Evolutionary conservation across 176 grass and related monocot species (phyloP), one percentile per base, ranked within the genome.

Genomic region (Chrysopogon serrulatus): DNA sequence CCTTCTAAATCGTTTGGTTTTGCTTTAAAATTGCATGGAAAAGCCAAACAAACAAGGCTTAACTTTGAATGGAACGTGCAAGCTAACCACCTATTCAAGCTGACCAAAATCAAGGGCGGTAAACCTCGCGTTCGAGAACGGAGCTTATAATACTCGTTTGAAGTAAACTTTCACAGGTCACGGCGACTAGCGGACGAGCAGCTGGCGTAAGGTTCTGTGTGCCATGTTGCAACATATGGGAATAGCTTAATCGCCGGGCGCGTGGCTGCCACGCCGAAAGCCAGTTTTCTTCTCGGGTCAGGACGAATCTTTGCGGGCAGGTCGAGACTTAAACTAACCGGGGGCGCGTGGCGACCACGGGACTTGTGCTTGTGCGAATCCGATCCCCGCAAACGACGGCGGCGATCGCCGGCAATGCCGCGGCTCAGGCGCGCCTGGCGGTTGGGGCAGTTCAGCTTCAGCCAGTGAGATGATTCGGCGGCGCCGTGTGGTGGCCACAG

Each of bases 321-420:
- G 15, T 23, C 31, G 32, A 21, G 35, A 76, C 76, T 87, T 87
- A 73, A 85, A 59, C n/a, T 74, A 84, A 26, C 13, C 30, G 31
- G 57, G 68, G 81, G 73, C 87, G 84, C 79, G 87, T 92, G 87
- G 77, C 72, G 13, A 47, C 85, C 93, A 95, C 85, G 63, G 54
- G 66, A 74, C 54, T 57, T 26, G 11, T 43, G 45, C 54, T 40
- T 2, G 21, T 2, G 54, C 32, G 24, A 42, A 65, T 73, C 26
- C 61, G 68, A 71, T 68, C 57, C n/a, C 34, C 37, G 40, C 27
- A 8, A 28, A 44, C 5, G 24, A 59, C 45, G 71, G 8, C n/a
- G 65, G 8, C n/a, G 65, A 56, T 10, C 51, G 23, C 34, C 23
- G 80, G 32, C 65, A 24, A 68, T 4, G 31, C 23, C 33, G 80